These are phyloP conservation scores for Botrytis deweyae DNA, from an alignment of 2,329 filamentous ascomycete genomes.

Conservation along the genomic window DNA sequence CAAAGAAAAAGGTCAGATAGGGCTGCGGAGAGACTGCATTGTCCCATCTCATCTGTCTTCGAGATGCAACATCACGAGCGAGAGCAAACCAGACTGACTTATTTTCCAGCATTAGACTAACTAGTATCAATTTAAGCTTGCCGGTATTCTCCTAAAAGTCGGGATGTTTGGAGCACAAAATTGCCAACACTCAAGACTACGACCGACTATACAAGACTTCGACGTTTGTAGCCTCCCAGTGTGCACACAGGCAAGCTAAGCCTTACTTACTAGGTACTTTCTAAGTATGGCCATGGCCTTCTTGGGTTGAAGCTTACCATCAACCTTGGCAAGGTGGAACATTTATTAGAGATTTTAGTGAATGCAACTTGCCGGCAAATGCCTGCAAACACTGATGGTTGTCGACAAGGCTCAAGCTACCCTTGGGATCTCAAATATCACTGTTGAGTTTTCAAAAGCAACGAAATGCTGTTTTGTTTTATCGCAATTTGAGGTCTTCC, in stretches of 20 bases:
- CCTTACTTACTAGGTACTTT: conserved; percentile 8
- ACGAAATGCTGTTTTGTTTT: neutral
- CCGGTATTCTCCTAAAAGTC: neutral
- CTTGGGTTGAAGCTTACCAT: neutral
- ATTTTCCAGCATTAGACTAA: neutral
- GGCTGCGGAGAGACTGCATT: neutral
- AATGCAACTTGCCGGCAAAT: neutral
- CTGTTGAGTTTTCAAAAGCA: neutral
- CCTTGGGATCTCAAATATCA: neutral
- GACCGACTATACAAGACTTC: neutral
- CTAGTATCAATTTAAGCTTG: neutral
- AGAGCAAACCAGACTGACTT: neutral
- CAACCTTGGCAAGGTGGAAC: neutral
- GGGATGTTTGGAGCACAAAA: too few species aligned
- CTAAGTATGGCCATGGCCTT: neutral
- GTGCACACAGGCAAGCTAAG: neutral
- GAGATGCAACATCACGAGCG: neutral
- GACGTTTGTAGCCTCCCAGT: neutral
- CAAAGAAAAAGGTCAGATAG: neutral
- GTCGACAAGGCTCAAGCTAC: neutral
- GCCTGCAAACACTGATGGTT: neutral
- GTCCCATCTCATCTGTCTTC: neutral
- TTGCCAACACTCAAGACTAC: neutral
- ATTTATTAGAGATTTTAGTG: neutral
- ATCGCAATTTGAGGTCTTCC: neutral